phyloP scores from a whole-genome alignment of 2,329 filamentous ascomycete genomes.

The Monilinia fructigena region DNA sequence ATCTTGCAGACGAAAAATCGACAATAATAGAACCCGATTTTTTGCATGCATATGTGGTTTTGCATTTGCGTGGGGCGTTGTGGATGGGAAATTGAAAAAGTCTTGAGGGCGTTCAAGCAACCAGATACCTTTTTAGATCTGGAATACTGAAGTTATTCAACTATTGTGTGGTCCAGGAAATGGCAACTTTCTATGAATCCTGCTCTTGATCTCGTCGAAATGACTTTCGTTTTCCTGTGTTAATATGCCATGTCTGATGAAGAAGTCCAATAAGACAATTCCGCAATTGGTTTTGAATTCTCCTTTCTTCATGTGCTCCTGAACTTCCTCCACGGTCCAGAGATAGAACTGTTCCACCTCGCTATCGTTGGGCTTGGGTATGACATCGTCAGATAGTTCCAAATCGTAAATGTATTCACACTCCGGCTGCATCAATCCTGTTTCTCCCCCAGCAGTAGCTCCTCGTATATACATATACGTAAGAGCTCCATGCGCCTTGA shows the following conservation, averaged over 20 bases:
- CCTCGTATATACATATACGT: slow-evolving; percentile 85
- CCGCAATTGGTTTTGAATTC: slow-evolving; percentile 94
- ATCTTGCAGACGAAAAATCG: slow-evolving; percentile 10
- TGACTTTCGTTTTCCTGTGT: slow-evolving; percentile 76
- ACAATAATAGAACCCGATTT: neutral
- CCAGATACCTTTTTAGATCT: slow-evolving; percentile 14
- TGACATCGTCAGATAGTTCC: slow-evolving; percentile 65
- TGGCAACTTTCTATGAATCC: slow-evolving; percentile 75
- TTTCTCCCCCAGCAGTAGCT: slow-evolving; percentile 73
- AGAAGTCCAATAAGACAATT: slow-evolving; percentile 81
- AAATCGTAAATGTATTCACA: slow-evolving; percentile 90
- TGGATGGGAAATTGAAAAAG: slow-evolving; percentile 31
- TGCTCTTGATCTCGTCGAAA: slow-evolving; percentile 70
- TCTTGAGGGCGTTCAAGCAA: slow-evolving; percentile 27
- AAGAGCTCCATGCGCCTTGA: slow-evolving; percentile 64
- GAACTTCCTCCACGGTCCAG: slow-evolving; percentile 73
- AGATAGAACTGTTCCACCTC: slow-evolving; percentile 87
- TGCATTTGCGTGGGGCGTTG: slow-evolving; percentile 32
- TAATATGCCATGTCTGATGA: slow-evolving; percentile 79
- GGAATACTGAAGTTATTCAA: slow-evolving; percentile 15
- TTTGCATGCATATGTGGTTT: slow-evolving; percentile 30
- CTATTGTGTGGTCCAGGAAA: slow-evolving; percentile 67
- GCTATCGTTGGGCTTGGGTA: slow-evolving; percentile 76
- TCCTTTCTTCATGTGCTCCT: slow-evolving; percentile 64
- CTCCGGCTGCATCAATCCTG: slow-evolving; percentile 82